These are phyloP conservation scores for Aspergillus eucalypticola DNA, from an alignment of 2,329 filamentous ascomycete species.

Conservation along the genomic window DNA sequence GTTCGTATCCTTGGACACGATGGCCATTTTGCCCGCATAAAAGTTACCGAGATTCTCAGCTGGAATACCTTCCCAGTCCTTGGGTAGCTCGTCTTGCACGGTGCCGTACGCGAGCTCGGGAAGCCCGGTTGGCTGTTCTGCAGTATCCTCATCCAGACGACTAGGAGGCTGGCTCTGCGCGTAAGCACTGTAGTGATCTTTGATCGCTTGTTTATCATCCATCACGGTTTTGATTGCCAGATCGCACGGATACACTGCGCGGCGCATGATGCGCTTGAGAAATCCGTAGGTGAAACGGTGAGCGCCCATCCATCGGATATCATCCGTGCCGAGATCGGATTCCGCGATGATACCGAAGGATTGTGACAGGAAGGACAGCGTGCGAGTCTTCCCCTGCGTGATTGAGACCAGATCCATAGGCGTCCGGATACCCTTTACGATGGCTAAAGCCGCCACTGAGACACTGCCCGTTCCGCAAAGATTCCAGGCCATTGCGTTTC, in stretches of 20 bases:
- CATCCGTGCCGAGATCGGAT: conserved; percentile 82
- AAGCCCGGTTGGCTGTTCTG: conserved; percentile 57
- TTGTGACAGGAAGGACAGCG: conserved; percentile 87
- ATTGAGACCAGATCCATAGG: conserved; percentile 84
- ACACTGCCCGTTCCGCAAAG: conserved; percentile 77
- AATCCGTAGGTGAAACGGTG: conserved; percentile 84
- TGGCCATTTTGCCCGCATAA: conserved; percentile 92
- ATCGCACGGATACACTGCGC: conserved; percentile 84
- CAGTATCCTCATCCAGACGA: conserved; percentile 30
- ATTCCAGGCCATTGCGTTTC: conserved; percentile 92
- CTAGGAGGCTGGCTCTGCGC: conserved; percentile 34
- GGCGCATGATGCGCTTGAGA: conserved; percentile 71
- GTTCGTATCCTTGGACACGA: conserved; percentile 81
- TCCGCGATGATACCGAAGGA: conserved; percentile 88
- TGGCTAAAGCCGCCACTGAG: conserved; percentile 73
- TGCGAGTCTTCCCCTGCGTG: conserved; percentile 74
- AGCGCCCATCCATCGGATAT: conserved; percentile 89
- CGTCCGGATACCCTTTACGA: conserved; percentile 84
- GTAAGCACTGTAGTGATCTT: conserved; percentile 66
- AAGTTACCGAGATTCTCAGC: conserved; percentile 85
- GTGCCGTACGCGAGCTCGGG: conserved; percentile 79
- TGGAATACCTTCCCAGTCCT: conserved; percentile 72
- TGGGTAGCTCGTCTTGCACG: conserved; percentile 71
- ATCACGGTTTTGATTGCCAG: conserved; percentile 82
- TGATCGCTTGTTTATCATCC: conserved; percentile 71